Base-by-base conservation (phyloP, 805 yeast species). In the Kuraishia hungarica region DNA sequence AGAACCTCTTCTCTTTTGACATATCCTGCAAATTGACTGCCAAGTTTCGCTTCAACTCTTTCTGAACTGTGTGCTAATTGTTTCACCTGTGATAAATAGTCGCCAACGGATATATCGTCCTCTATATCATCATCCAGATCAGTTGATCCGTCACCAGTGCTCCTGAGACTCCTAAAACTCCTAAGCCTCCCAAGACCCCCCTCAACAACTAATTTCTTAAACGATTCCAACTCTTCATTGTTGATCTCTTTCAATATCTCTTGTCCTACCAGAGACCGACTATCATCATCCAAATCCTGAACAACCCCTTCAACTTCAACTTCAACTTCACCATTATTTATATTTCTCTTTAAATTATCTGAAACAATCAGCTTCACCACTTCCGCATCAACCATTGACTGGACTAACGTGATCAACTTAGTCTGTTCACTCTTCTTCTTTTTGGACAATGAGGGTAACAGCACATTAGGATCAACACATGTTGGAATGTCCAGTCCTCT, bases 261-360 rank as follows among this genome's bases (percentile, higher is more conserved):
- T 8, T 49, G 21, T 8, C 60, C 56, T 2, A 67, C 73, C 11
- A 52, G 54, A 2, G 57, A 58, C 46, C 53, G 57, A 1, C 54
- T 15, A 7, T 64, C 71, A 35, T 67, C 72, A 49, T 71, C 74
- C 20, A 75, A 51, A 55, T 68, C 75, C n/a, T 66, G 66, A 0
- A 67, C 29, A 2, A 64, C 48, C 3, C 52, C 51, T 1, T 63
- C 54, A 54, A 51, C 60, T 2, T 55, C 26, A 2, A 63, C 50
- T 54, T 67, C 53, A 21, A 55, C 71, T n/a, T n/a, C n/a, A n/a
- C n/a, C n/a, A n/a, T n/a, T n/a, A n/a, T n/a, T n/a, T n/a, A n/a
- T n/a, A n/a, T 63, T 65, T 22, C 62, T 56, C 58, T 68, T 73
- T 4, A 69, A 56, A 53, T 65, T 72, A 60, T 79, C 84, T 0